Base-by-base conservation (phyloP, 257 asterid genomes). In the Rhazya stricta region DNA sequence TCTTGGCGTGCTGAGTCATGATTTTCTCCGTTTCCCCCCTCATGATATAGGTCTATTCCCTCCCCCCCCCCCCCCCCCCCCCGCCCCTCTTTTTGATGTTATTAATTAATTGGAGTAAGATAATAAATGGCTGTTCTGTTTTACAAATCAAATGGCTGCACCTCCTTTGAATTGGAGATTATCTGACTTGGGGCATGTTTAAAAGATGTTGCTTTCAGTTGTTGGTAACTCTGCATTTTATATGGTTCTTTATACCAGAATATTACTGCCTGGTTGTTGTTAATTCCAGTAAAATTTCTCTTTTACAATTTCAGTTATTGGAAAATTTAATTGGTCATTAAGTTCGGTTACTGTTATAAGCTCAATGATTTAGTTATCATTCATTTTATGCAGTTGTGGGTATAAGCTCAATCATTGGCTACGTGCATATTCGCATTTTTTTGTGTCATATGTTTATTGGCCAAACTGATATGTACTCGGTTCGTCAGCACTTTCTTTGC, bases 131-230 rank as follows among this genome's bases (percentile, higher is more conserved):
- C 5, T 19, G 1, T 19, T 13, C 27, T 43, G 2, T 8, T 57
- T 56, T 69, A 19, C 36, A 11, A 10, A 27, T 27, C 15, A 54
- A 54, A 39, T 50, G 12, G 30, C 29, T 62, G 10, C 36, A 21
- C 56, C 61, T 78, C 48, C 23, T 72, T 73, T 70, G 27, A n/a
- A 48, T 61, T 25, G 37, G 36, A 25, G 32, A 56, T 39, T 39
- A 25, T 67, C 34, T 68, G 75, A 68, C 37, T 9, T 57, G 11
- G n/a, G 29, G 58, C 6, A 12, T 53, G 42, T 27, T 43, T 68
- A 39, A 51, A 32, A 29, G n/a, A 23, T 36, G 21, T 30, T 43
- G 25, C 41, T 30, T 41, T 50, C 23, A 29, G 23, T 58, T 58
- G 18, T 57, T 43, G 21, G 29, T 16, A 19, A 8, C 54, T 74